A percentile compares a stretch with the other conserved stretches of the same genome.
Conservation (phyloP, 805 yeast species). For the Kluyveromyces wickerhamii region DNA sequence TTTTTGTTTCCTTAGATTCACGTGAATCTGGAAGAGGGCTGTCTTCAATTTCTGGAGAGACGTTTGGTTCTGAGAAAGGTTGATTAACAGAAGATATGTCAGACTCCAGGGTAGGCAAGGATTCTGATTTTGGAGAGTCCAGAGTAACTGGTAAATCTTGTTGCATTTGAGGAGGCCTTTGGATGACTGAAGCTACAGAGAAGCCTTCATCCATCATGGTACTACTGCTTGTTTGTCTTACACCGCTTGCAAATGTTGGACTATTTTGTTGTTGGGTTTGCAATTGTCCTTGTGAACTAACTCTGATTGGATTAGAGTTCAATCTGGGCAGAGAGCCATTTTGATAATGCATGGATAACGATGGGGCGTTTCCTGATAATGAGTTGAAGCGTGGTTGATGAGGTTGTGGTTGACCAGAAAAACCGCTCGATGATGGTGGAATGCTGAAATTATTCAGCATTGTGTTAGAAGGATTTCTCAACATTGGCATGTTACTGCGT, state of each 20-base stretch:
- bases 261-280: conserved; percentile 4
- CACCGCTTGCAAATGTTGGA: background rate
- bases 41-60: conserved; percentile 5
- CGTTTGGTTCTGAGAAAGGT: conserved; percentile 5
- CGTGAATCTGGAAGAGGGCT: conserved; percentile 6
- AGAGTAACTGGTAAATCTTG: background rate
- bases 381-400: conserved; percentile 6
- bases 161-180: conserved; percentile 2
- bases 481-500: conserved; percentile 26
- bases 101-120: conserved; percentile 10
- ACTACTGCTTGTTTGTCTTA: conserved; percentile 19
- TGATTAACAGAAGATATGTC: conserved; percentile 6
- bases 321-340: conserved; percentile 4
- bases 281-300: conserved; percentile 2
- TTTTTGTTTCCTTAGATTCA: conserved; percentile 12
- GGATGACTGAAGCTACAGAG: conserved; percentile 2
- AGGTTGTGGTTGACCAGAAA: background rate
- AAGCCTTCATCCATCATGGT: conserved; percentile 13
- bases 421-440: background rate
- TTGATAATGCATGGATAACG: background rate
- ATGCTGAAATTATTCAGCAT: conserved; percentile 11
- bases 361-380: conserved; percentile 1
- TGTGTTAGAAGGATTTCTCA: conserved; percentile 27
- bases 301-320: conserved; percentile 1
- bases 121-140: background rate